A percentile compares a stretch with the other conserved stretches of the same genome.
phyloP scores from a whole-genome alignment of 75 land plant genomes.

The Cupressus sempervirens region DNA sequence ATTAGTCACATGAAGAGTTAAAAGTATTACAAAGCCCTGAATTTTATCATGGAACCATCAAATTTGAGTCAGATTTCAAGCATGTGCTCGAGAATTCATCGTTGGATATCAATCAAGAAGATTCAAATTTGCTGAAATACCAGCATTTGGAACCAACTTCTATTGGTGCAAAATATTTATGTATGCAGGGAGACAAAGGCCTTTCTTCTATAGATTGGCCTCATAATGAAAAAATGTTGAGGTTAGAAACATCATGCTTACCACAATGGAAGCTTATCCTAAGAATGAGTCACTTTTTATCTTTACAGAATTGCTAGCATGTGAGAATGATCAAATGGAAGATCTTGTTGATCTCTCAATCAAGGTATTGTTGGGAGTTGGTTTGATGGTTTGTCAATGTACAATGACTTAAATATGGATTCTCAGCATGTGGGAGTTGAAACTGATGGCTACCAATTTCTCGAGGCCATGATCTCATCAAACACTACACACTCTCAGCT shows the following conservation, averaged over 20 bases:
- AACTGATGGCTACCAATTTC: not conserved
- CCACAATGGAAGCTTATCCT: not conserved
- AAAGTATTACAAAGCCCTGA: not conserved
- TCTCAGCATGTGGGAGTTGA: not conserved
- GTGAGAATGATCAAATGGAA: conserved; percentile 34
- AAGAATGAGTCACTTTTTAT: conserved; percentile 25
- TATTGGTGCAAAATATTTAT: not conserved
- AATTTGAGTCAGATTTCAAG: not conserved
- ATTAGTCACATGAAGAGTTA: not conserved
- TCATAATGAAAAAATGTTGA: conserved; percentile 3
- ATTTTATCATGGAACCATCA: not conserved
- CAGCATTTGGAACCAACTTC: not conserved
- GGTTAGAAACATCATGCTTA: not conserved
- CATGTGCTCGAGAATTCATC: not conserved
- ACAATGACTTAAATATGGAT: conserved; percentile 5
- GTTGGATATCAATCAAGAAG: not conserved
- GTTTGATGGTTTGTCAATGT: not conserved
- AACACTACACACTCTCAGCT: not conserved
- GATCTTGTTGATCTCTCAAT: not conserved
- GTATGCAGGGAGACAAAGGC: not conserved
- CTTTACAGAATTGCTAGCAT: conserved; percentile 49
- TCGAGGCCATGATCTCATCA: not conserved
- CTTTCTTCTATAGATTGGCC: not conserved
- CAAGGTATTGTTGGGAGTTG: conserved; percentile 6
- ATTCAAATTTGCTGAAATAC: not conserved